Conservation (phyloP, 345 rosid genomes). For the Syzygium aromaticum region DNA sequence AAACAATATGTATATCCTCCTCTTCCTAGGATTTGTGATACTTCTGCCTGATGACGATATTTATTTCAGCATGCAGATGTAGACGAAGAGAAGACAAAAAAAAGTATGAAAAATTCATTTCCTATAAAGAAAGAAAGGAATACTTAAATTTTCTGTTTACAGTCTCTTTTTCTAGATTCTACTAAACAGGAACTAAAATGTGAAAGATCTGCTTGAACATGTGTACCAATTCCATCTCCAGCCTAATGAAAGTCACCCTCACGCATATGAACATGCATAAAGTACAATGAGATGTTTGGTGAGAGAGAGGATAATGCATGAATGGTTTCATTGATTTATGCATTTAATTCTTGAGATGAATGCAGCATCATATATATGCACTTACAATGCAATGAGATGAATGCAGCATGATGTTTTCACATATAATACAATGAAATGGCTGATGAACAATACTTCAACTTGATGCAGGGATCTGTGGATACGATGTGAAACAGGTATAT, state of each 20-base stretch:
- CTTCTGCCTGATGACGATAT: not conserved
- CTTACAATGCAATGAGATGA: not conserved
- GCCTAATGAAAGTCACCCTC: not conserved
- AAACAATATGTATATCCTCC: not conserved
- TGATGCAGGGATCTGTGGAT: slow-evolving; percentile 8
- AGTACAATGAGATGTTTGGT: not conserved
- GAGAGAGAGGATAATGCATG: not conserved
- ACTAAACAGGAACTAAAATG: not conserved
- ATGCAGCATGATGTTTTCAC: not conserved
- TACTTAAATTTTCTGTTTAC: not conserved
- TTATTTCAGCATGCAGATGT: not conserved
- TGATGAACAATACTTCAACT: not conserved
- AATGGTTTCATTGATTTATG: not conserved
- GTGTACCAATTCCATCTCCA: not conserved
- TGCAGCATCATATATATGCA: not conserved
- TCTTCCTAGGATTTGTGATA: not conserved
- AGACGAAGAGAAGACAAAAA: not conserved
- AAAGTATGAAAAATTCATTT: not conserved
- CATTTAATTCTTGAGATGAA: not conserved
- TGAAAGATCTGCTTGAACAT: not conserved
- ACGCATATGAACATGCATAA: not conserved
- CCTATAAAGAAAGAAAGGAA: not conserved
- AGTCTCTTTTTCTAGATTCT: not conserved
- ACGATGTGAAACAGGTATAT: slow-evolving; percentile 4
- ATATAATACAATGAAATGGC: not conserved